Percentiles rank a stretch among this genome's conserved stretches.
phyloP scores from a whole-genome alignment of 2,329 filamentous ascomycete genomes.

The Arthroderma sp. region DNA sequence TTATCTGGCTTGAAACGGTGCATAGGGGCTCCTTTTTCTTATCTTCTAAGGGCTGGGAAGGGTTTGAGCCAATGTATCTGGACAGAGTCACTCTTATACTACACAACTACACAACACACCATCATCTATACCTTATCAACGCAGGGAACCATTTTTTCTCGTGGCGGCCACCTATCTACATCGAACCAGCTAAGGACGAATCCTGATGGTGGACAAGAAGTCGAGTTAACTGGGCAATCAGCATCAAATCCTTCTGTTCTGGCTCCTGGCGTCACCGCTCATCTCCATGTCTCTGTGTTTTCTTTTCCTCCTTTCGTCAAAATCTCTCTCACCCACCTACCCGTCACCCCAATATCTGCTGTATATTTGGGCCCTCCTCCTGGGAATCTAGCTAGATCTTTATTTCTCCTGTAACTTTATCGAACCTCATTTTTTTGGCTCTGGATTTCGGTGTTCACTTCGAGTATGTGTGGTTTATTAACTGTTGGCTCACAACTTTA shows the following conservation, averaged over 20 bases:
- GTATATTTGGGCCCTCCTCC: background rate
- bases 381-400: slow-evolving; percentile 1
- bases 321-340: background rate
- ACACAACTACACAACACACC: background rate
- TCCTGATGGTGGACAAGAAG: background rate
- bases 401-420: slow-evolving; percentile 7
- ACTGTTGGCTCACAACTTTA: too few relatives aligned
- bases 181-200: background rate
- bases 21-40: background rate
- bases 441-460: background rate
- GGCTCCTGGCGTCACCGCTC: background rate
- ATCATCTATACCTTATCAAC: background rate
- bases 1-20: background rate
- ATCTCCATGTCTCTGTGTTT: background rate
- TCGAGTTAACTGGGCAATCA: background rate
- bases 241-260: background rate
- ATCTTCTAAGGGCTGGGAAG: background rate
- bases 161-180: background rate
- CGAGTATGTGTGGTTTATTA: too few relatives aligned
- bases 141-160: background rate
- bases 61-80: background rate
- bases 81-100: background rate
- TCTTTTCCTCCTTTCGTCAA: background rate
- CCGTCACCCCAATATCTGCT: background rate
- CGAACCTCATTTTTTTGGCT: background rate